Percentiles rank a stretch among this genome's conserved stretches.
These are phyloP conservation scores for Narthecium ossifragum DNA, from an alignment of 106 monocot genomes.

Conservation along the genomic window DNA sequence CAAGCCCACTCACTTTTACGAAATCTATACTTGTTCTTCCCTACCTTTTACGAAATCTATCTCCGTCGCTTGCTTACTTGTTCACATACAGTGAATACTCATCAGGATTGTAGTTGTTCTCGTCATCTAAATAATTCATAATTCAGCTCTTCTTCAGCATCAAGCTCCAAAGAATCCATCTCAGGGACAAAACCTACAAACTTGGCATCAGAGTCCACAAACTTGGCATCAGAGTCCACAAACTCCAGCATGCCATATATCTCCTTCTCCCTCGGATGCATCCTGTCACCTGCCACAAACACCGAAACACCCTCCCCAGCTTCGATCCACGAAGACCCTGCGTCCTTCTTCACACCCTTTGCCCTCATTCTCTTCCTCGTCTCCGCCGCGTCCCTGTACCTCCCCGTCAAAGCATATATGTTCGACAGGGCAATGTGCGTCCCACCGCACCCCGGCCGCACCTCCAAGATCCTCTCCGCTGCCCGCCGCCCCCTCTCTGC, in stretches of 20 bases:
- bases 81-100: too few relatives aligned
- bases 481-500: conserved; percentile 37
- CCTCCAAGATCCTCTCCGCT: conserved; percentile 36
- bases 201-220: too few relatives aligned
- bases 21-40: too few relatives aligned
- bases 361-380: conserved; percentile 58
- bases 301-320: conserved; percentile 18
- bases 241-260: conserved; percentile 32
- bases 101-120: too few relatives aligned
- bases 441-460: conserved; percentile 47
- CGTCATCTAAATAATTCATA: too few relatives aligned
- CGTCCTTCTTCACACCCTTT: conserved; percentile 72
- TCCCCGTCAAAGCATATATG: conserved; percentile 54
- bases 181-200: too few relatives aligned
- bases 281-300: conserved; percentile 32
- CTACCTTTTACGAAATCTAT: too few relatives aligned
- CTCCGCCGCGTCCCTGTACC: conserved; percentile 58
- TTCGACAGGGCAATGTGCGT: conserved; percentile 55
- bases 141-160: too few relatives aligned
- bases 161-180: too few relatives aligned
- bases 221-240: too few relatives aligned
- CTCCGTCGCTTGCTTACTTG: too few relatives aligned
- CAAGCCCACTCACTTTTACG: too few relatives aligned
- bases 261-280: conserved; percentile 21
- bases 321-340: conserved; percentile 65